These are phyloP conservation scores for Xylaria bambusicola DNA, from an alignment of 495 filamentous ascomycete genomes.

Conservation along the genomic window DNA sequence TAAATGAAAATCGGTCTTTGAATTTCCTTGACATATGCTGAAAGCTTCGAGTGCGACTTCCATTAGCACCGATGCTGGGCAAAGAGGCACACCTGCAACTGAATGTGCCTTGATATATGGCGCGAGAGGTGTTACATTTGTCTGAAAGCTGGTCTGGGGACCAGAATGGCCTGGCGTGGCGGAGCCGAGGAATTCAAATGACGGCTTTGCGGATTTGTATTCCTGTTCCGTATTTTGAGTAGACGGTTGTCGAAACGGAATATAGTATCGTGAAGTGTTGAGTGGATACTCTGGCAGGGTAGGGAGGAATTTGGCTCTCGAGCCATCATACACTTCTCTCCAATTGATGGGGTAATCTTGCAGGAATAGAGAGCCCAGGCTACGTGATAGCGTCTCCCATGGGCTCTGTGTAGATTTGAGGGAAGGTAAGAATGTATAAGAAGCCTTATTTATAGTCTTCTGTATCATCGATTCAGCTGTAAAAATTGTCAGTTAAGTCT, in stretches of 20 bases:
- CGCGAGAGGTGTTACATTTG: background rate
- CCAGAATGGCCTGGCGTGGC: background rate
- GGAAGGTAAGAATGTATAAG: conserved; percentile 10
- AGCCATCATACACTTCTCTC: conserved; percentile 15
- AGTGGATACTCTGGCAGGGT: conserved; percentile 14
- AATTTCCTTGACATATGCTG: conserved; percentile 49
- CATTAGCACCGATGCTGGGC: conserved; percentile 59
- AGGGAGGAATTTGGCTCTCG: conserved; percentile 7
- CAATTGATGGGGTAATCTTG: conserved; percentile 4
- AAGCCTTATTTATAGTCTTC: background rate
- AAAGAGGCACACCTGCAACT: conserved; percentile 58
- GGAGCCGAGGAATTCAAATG: conserved; percentile 6
- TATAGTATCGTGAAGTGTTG: conserved; percentile 8
- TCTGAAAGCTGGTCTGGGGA: background rate
- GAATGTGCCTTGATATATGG: conserved; percentile 57
- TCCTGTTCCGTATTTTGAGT: background rate
- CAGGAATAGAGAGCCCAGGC: conserved; percentile 10
- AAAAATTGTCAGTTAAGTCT: background rate
- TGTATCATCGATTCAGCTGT: conserved; percentile 3
- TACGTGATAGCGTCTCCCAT: conserved; percentile 12
- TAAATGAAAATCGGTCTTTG: conserved; percentile 40
- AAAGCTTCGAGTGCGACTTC: conserved; percentile 60
- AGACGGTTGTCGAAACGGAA: background rate
- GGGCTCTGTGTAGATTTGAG: conserved; percentile 6
- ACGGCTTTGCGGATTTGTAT: background rate